phyloP scores from a whole-genome alignment of 805 yeast genomes.

The Candida krabiensis region DNA sequence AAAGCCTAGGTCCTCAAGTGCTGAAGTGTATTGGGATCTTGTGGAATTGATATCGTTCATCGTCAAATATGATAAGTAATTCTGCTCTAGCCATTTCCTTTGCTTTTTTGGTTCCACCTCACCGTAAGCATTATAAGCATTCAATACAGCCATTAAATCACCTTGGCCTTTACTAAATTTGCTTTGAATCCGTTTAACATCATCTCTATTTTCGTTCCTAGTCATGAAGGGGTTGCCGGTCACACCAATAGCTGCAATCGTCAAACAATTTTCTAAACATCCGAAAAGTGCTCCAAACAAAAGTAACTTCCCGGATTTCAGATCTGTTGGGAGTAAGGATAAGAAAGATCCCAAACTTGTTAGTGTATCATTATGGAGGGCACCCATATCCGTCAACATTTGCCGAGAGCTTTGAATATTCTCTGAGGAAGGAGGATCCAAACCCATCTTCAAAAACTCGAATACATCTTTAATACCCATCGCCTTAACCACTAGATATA shows the following conservation, averaged over 20 bases:
- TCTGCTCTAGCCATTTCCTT: conserved; percentile 51
- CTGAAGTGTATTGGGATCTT: conserved; percentile 64
- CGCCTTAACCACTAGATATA: conserved; percentile 80
- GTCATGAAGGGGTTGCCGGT: conserved; percentile 73
- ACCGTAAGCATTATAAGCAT: conserved; percentile 58
- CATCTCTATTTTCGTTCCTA: conserved; percentile 62
- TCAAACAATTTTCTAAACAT: conserved; percentile 72
- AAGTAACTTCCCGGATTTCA: conserved; percentile 79
- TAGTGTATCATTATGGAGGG: conserved; percentile 50
- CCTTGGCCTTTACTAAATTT: conserved; percentile 57
- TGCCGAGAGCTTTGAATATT: conserved; percentile 53
- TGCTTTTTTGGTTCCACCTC: conserved; percentile 29
- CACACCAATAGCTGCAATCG: conserved; percentile 75
- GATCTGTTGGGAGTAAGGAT: conserved; percentile 82
- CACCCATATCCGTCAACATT: conserved; percentile 69
- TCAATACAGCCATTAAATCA: conserved; percentile 68
- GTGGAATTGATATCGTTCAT: conserved; percentile 73
- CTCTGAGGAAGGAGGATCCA: conserved; percentile 72
- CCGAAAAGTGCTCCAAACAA: conserved; percentile 82
- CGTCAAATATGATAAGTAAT: conserved; percentile 60
- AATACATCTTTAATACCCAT: conserved; percentile 81
- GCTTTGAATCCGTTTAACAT: conserved; percentile 48
- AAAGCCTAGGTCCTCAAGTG: conserved; percentile 78
- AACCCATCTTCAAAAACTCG: conserved; percentile 66
- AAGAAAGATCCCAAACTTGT: conserved; percentile 80